Conservation (phyloP, 805 yeast genomes). For the Lipomyces yamanashiensis region DNA sequence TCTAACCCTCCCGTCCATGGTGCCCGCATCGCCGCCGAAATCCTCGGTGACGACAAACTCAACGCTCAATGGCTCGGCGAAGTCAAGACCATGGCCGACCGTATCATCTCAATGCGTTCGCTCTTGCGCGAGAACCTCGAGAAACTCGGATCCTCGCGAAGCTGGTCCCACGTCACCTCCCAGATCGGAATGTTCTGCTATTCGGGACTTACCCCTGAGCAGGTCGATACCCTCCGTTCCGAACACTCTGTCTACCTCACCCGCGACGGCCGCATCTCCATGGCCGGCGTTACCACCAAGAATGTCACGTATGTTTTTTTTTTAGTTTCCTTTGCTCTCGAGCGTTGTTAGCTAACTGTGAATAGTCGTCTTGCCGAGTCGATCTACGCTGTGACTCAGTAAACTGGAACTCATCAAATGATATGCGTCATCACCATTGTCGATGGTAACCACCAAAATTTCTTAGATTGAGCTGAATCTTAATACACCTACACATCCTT, state of each 20-base stretch:
- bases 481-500: no score
- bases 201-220: conserved; percentile 76
- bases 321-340: background rate
- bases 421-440: no score
- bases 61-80: conserved; percentile 78
- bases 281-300: conserved; percentile 81
- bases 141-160: conserved; percentile 57
- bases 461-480: no score
- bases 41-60: conserved; percentile 64
- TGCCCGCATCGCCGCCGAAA: conserved; percentile 80
- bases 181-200: conserved; percentile 98
- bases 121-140: conserved; percentile 65
- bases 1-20: conserved; percentile 97
- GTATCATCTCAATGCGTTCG: conserved; percentile 74
- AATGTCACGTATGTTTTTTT: conserved; percentile 64
- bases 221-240: conserved; percentile 70
- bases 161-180: conserved; percentile 84
- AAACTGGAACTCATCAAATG: conserved; percentile 1
- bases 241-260: conserved; percentile 84
- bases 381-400: conserved; percentile 46
- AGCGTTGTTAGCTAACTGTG: background rate
- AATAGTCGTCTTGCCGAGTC: conserved; percentile 46
- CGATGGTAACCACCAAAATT: no score
- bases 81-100: conserved; percentile 74
- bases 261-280: conserved; percentile 86